phyloP scores from a whole-genome alignment of 1,284 basidiomycete species.

The Cutaneotrichosporon cutaneum region DNA sequence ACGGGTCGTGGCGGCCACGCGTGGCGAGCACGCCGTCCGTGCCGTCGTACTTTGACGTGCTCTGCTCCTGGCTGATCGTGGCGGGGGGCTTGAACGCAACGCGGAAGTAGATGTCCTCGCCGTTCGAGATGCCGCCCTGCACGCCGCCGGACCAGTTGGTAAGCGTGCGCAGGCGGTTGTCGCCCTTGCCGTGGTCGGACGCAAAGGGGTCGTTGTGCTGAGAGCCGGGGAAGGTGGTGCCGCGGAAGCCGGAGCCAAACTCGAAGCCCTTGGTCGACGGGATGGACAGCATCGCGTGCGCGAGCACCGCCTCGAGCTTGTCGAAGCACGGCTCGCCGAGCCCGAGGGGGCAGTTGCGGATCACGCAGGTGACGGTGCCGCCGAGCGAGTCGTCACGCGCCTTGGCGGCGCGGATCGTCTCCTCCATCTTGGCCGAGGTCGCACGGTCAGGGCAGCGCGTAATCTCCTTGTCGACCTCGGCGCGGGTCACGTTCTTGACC shows the following conservation, averaged over 20 bases:
- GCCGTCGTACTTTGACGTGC: constrained; percentile 90
- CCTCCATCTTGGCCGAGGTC: constrained; percentile 85
- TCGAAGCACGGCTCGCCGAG: constrained; percentile 98
- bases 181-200: constrained; percentile 59
- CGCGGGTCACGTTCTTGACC: constrained; percentile 76
- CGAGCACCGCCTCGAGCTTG: constrained; percentile 95
- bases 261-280: constrained; percentile 99
- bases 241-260: constrained; percentile 94
- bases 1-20: constrained; percentile 92
- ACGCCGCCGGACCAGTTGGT: constrained; percentile 98
- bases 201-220: constrained; percentile 92
- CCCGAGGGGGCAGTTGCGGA: constrained; percentile 83
- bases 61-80: constrained; percentile 90
- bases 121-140: constrained; percentile 97
- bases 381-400: constrained; percentile 90
- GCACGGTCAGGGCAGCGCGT: constrained; percentile 89
- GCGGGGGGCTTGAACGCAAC: constrained; percentile 98
- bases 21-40: constrained; percentile 82
- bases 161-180: constrained; percentile 66
- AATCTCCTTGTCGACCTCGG: constrained; percentile 79
- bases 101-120: constrained; percentile 96
- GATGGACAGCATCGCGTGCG: constrained; percentile 97
- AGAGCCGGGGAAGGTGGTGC: constrained; percentile 90
- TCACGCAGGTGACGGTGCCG: constrained; percentile 94
- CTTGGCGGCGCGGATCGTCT: constrained; percentile 92